Conservation (phyloP, 2,329 filamentous ascomycete genomes). For the Cucurbitaria berberidis region DNA sequence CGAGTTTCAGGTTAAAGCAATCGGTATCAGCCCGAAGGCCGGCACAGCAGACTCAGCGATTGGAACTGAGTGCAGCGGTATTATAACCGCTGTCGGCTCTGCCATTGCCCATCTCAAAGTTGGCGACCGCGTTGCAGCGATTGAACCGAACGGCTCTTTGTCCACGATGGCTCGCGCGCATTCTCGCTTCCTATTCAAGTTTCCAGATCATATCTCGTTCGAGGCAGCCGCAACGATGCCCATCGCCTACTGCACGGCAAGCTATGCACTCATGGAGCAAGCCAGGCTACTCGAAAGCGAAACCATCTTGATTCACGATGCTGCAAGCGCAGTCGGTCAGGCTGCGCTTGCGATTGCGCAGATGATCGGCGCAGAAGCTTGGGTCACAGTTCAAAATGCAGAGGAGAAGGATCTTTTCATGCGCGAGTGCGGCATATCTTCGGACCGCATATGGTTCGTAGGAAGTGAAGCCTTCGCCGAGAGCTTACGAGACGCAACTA, state of each 20-base stretch:
- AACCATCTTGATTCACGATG: slow-evolving; percentile 39
- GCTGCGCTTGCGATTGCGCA: slow-evolving; percentile 35
- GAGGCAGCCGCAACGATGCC: slow-evolving; percentile 30
- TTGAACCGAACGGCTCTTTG: slow-evolving; percentile 23
- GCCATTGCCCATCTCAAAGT: slow-evolving; percentile 22
- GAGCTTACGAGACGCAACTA: slow-evolving; percentile 31
- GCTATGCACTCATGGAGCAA: slow-evolving; percentile 37
- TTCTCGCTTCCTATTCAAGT: slow-evolving; percentile 22
- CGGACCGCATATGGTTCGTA: slow-evolving; percentile 40
- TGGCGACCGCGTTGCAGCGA: slow-evolving; percentile 34
- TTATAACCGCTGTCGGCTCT: slow-evolving; percentile 15
- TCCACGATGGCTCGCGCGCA: slow-evolving; percentile 27
- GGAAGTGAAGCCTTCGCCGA: slow-evolving; percentile 32
- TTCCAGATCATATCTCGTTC: slow-evolving; percentile 31
- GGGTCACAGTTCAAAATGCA: slow-evolving; percentile 30
- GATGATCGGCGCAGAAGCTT: slow-evolving; percentile 28
- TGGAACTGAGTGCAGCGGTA: slow-evolving; percentile 22
- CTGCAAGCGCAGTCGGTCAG: slow-evolving; percentile 36
- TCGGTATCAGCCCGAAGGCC: slow-evolving; percentile 21
- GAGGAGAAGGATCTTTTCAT: slow-evolving; percentile 31
- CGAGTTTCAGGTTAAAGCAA: slow-evolving; percentile 45
- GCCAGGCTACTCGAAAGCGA: slow-evolving; percentile 42
- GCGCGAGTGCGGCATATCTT: slow-evolving; percentile 24
- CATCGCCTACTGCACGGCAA: slow-evolving; percentile 29
- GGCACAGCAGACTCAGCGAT: background rate